Base-by-base conservation (phyloP, 2,329 filamentous ascomycete genomes). In the Cytospora schulzeri region DNA sequence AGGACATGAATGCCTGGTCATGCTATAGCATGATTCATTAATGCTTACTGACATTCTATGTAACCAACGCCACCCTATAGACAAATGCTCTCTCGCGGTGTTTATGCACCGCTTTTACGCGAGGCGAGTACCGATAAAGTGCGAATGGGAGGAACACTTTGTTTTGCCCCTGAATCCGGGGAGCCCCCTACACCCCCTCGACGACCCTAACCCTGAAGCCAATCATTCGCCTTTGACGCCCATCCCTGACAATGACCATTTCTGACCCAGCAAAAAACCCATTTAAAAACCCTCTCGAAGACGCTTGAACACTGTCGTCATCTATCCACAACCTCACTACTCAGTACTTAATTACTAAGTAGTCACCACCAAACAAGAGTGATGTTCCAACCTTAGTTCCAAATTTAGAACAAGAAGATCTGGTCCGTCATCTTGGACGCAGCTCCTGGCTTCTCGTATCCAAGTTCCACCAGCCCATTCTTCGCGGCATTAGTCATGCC, bases 401-500 rank as follows among this genome's bases (percentile, higher is more conserved):
- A n/a, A 22, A 50, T 38, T 24, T 75, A 85, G 66, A 86, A 86
- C 54, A 76, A 76, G 67, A 88, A 87, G 1, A 87, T 75, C 58
- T 86, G 80, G 68, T 88, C 85, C 0, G 74, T 75, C 73, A 83
- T 81, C 72, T 83, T 87, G 1, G 80, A 73, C 6, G 81, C 75
- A 0, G 80, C 75, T 0, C 81, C 80, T 0, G 84, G 81, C 61
- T 78, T 75, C 66, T 82, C 74, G 66, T 82, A 87, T 0, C 85
- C 85, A 41, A 87, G 63, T 12, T 74, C 74, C 0, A 74, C 75
- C 66, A 86, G 70, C 9, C 74, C 75, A 69, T 80, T 83, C 76
- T 86, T 88, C 17, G 80, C 78, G 0, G 83, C 84, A 53, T 81
- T 81, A 2, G 88, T 75, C 84, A 89, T 85, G 0, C 80, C 81